Conservation (phyloP, 139 green algal genomes). For the Mesostigma viride region DNA sequence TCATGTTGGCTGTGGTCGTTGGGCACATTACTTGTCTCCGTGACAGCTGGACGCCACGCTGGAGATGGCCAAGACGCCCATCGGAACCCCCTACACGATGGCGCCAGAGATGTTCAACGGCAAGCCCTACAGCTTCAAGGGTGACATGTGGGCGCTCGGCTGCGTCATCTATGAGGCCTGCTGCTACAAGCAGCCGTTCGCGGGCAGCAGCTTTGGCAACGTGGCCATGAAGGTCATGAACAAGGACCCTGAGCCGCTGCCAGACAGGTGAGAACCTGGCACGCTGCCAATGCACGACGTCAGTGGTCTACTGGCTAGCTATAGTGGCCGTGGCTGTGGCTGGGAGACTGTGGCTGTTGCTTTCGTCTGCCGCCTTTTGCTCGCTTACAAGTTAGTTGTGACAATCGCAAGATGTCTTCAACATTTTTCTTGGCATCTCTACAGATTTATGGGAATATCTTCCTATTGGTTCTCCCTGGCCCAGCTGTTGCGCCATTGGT, state of each 20-base stretch:
- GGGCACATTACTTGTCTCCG: too few species aligned
- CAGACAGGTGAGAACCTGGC: neutral
- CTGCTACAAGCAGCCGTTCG: slow-evolving; percentile 7
- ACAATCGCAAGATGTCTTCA: too few species aligned
- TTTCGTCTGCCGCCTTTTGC: too few species aligned
- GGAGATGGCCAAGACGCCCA: slow-evolving; percentile 11
- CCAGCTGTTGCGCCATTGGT: too few species aligned
- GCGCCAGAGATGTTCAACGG: neutral
- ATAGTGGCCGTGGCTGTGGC: too few species aligned
- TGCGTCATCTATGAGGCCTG: slow-evolving; percentile 15
- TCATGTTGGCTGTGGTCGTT: too few species aligned
- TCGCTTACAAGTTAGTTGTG: too few species aligned
- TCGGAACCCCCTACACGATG: slow-evolving; percentile 17
- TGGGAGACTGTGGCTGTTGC: too few species aligned
- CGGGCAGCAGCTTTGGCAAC: neutral
- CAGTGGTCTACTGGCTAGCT: neutral
- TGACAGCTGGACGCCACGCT: too few species aligned
- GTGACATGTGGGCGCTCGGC: slow-evolving; percentile 14
- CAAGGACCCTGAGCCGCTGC: neutral
- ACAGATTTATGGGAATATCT: too few species aligned
- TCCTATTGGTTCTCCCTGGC: too few species aligned
- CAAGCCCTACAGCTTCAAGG: slow-evolving; percentile 11
- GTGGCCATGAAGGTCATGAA: slow-evolving; percentile 17
- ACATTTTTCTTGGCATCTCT: too few species aligned
- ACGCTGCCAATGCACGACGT: neutral